These are phyloP conservation scores for Tetradesmus obliquus DNA, from an alignment of 139 green algal genomes.

Conservation along the genomic window DNA sequence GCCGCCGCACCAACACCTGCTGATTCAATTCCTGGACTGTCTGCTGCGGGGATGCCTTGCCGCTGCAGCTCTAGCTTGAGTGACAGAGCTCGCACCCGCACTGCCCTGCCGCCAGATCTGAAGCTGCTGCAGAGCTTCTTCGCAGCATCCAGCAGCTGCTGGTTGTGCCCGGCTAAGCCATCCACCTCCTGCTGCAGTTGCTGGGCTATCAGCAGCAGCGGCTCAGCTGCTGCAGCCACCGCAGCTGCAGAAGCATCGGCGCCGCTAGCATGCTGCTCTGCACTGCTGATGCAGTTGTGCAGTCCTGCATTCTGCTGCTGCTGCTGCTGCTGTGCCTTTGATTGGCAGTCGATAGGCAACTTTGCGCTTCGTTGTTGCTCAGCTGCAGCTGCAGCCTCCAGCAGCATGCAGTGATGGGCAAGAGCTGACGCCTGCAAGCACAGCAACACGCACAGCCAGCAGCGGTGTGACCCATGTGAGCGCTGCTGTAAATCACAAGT, in stretches of 20 bases:
- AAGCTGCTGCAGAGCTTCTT: constrained; percentile 32
- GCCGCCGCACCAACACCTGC: neutral
- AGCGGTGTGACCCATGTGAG: neutral
- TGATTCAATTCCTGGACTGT: neutral
- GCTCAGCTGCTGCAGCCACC: neutral
- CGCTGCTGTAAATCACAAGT: neutral
- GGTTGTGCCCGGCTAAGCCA: neutral
- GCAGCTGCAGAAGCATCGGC: neutral
- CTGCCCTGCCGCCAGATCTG: constrained; percentile 23
- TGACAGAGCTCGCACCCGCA: constrained; percentile 20
- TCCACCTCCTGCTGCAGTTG: constrained; percentile 15
- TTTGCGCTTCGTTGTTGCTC: neutral
- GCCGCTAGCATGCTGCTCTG: neutral
- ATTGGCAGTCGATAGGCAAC: neutral
- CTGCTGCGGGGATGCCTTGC: neutral
- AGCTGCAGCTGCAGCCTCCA: constrained; percentile 14
- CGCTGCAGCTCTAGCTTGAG: constrained; percentile 16
- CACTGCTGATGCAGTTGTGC: neutral
- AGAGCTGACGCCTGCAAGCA: neutral
- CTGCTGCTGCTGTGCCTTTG: neutral
- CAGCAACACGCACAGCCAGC: neutral
- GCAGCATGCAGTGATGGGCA: constrained; percentile 14
- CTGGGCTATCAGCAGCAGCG: neutral
- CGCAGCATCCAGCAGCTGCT: constrained; percentile 17
- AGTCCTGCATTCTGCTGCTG: neutral